phyloP scores from a whole-genome alignment of 768 basidiomycete genomes.

The Trametes sanguinea region DNA sequence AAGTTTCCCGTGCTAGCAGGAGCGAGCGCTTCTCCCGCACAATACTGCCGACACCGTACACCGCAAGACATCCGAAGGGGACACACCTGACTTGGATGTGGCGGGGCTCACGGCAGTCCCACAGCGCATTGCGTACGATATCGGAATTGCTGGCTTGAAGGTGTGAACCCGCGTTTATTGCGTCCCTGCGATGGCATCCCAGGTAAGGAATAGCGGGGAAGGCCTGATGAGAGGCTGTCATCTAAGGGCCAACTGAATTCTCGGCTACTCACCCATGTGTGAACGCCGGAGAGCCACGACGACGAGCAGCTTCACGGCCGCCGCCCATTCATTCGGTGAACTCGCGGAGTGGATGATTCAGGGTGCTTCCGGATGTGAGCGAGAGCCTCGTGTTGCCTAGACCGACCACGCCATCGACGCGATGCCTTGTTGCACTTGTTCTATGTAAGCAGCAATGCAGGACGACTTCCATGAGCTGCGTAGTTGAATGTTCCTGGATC shows the following conservation, averaged over 20 bases:
- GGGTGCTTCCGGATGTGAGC: not conserved
- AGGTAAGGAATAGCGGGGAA: conserved; percentile 9
- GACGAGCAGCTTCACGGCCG: not conserved
- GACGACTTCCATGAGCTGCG: not conserved
- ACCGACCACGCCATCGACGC: not conserved
- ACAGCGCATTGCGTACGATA: not conserved
- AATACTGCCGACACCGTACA: not conserved
- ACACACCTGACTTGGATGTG: not conserved
- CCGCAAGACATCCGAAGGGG: not conserved
- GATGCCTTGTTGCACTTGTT: too few relatives aligned
- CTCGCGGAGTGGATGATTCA: conserved; percentile 5
- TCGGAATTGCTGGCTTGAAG: not conserved
- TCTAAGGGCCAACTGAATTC: not conserved
- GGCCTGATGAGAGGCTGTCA: not conserved
- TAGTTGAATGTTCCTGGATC: not conserved
- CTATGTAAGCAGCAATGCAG: too few relatives aligned
- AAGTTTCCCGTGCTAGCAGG: conserved; percentile 6
- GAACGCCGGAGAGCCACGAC: conserved; percentile 5
- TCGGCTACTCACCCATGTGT: conserved; percentile 7
- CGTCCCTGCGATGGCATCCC: not conserved
- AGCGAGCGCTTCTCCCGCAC: conserved; percentile 10
- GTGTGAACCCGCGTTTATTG: not conserved
- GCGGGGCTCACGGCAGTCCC: not conserved
- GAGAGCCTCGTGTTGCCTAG: not conserved
- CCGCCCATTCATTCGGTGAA: conserved; percentile 6